These are phyloP conservation scores for Cryptococcus depauperatus DNA, from an alignment of 1,284 basidiomycete species.

Conservation along the genomic window DNA sequence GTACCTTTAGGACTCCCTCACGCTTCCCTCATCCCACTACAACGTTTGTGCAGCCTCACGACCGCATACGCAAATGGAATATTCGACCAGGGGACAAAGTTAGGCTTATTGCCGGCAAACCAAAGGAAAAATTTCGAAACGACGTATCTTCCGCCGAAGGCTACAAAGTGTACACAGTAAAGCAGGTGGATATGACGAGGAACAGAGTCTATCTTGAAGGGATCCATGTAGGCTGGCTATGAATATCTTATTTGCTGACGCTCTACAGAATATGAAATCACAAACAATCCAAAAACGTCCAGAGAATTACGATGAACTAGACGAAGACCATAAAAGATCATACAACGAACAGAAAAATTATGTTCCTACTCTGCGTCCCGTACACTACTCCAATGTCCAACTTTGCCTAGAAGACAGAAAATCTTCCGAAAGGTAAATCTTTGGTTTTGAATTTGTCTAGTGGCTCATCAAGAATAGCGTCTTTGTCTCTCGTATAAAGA, in stretches of 20 bases:
- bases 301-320: slow-evolving; percentile 21
- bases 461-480: too few species aligned
- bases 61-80: slow-evolving; percentile 40
- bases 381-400: slow-evolving; percentile 43
- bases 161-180: slow-evolving; percentile 38
- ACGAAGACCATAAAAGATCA: slow-evolving; percentile 17
- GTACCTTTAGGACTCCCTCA: slow-evolving; percentile 29
- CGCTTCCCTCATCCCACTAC: slow-evolving; percentile 27
- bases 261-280: slow-evolving; percentile 28
- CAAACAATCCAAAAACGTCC: slow-evolving; percentile 27
- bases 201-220: slow-evolving; percentile 37
- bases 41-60: slow-evolving; percentile 26
- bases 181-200: slow-evolving; percentile 31
- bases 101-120: slow-evolving; percentile 35
- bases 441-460: too few species aligned
- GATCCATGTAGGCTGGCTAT: slow-evolving; percentile 36
- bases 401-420: slow-evolving; percentile 27
- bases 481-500: slow-evolving; percentile 36
- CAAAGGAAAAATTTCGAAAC: slow-evolving; percentile 33
- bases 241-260: too few species aligned
- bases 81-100: slow-evolving; percentile 40
- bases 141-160: slow-evolving; percentile 24
- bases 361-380: slow-evolving; percentile 23
- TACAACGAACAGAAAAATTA: slow-evolving; percentile 26
- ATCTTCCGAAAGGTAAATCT: neutral